Evolutionary conservation across 768 basidiomycete genomes (phyloP).

Genomic region (Amanita thiersii): DNA sequence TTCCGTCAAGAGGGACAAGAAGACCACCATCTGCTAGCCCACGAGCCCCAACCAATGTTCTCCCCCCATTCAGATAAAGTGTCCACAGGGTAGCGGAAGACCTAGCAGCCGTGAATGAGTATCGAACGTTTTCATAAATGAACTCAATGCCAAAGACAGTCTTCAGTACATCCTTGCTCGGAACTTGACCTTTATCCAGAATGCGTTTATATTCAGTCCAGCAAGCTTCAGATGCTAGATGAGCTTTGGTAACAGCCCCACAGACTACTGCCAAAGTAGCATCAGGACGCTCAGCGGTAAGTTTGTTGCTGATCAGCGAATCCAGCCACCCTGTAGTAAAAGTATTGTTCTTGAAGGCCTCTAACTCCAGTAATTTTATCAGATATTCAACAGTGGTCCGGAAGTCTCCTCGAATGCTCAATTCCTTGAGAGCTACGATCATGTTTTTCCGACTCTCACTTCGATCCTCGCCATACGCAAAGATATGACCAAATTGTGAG

Average conservation of each 20-base stretch:
- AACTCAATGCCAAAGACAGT: slow-evolving; percentile 97
- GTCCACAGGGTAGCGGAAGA: slow-evolving; percentile 88
- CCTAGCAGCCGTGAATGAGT: slow-evolving; percentile 91
- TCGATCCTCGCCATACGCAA: slow-evolving; percentile 96
- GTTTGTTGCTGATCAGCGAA: slow-evolving; percentile 91
- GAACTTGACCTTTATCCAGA: slow-evolving; percentile 97
- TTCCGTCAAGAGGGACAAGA: slow-evolving; percentile 84
- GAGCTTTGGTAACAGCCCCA: slow-evolving; percentile 92
- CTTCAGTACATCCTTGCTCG: slow-evolving; percentile 88
- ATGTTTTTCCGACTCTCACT: slow-evolving; percentile 96
- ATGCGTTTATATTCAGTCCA: slow-evolving; percentile 91
- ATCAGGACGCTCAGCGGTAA: slow-evolving; percentile 96
- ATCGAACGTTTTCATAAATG: slow-evolving; percentile 93
- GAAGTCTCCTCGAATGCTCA: slow-evolving; percentile 98
- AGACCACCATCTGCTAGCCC: slow-evolving; percentile 93
- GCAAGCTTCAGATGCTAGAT: slow-evolving; percentile 83
- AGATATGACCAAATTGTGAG: slow-evolving; percentile 99
- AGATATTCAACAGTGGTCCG: slow-evolving; percentile 98
- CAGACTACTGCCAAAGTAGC: slow-evolving; percentile 89
- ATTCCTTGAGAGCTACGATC: slow-evolving; percentile 97
- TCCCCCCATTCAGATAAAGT: slow-evolving; percentile 92
- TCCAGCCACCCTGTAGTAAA: slow-evolving; percentile 99
- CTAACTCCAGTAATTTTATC: slow-evolving; percentile 93
- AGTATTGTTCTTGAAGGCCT: slow-evolving; percentile 94
- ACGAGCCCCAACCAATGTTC: slow-evolving; percentile 86